phyloP scores from a whole-genome alignment of 257 asterid species.

The Echites panduratus region DNA sequence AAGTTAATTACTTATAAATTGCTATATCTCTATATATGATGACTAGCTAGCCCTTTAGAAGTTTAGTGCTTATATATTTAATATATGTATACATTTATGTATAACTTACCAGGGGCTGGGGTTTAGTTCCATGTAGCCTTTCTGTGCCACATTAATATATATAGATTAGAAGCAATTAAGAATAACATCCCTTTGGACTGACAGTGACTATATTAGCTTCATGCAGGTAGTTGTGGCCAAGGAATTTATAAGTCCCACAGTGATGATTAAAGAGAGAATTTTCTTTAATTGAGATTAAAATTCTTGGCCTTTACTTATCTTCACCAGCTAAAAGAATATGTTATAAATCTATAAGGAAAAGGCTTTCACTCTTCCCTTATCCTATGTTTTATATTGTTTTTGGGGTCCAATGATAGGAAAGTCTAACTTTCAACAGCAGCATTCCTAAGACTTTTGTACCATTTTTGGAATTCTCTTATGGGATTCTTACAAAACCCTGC shows the following conservation, averaged over 20 bases:
- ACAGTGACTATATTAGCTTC: not conserved
- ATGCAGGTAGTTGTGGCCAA: slow-evolving; percentile 1
- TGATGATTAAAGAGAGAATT: slow-evolving; percentile 5
- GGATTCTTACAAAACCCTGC: not conserved
- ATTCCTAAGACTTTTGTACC: slow-evolving; percentile 6
- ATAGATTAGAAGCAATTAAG: no score
- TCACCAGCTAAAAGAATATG: not conserved
- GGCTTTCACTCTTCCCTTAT: slow-evolving; percentile 3
- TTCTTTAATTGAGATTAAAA: not conserved
- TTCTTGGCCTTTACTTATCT: not conserved
- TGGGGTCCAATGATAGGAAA: not conserved
- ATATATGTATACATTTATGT: no score
- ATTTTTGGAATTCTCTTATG: slow-evolving; percentile 6
- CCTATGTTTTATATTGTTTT: not conserved
- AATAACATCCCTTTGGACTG: not conserved
- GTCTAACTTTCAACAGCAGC: not conserved
- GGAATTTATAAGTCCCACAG: slow-evolving; percentile 1
- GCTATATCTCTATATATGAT: no score
- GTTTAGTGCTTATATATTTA: no score
- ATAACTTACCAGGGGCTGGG: no score
- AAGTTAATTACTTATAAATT: no score
- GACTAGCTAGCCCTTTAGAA: no score
- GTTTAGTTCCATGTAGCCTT: no score
- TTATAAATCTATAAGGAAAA: not conserved
- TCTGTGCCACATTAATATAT: no score